phyloP scores from a whole-genome alignment of 441 rosid species.

The Macaranga tanarius region DNA sequence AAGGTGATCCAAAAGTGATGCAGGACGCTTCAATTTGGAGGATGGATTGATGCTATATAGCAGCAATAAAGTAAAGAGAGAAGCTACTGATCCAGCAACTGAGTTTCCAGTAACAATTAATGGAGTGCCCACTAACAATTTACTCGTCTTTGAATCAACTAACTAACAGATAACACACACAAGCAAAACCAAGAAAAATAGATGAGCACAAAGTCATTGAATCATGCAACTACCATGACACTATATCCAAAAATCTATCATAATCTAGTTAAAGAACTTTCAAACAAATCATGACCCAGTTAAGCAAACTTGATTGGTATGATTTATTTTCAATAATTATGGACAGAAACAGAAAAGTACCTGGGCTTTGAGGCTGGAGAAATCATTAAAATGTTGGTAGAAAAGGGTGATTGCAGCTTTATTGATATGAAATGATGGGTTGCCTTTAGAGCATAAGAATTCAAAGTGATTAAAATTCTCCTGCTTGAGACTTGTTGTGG shows the following conservation, averaged over 20 bases:
- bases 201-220: background rate
- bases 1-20: slow-evolving; percentile 68
- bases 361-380: slow-evolving; percentile 36
- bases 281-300: background rate
- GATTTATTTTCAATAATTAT: background rate
- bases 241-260: background rate
- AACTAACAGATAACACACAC: slow-evolving; percentile 7
- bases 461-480: slow-evolving; percentile 29
- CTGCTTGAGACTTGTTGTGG: slow-evolving; percentile 24
- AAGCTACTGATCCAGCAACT: slow-evolving; percentile 68
- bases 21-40: slow-evolving; percentile 38
- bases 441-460: slow-evolving; percentile 41
- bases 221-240: background rate
- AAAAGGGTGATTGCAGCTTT: slow-evolving; percentile 42
- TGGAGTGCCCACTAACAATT: slow-evolving; percentile 14
- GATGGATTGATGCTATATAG: slow-evolving; percentile 36
- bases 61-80: slow-evolving; percentile 64
- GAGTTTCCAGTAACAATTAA: slow-evolving; percentile 56
- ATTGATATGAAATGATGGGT: slow-evolving; percentile 41
- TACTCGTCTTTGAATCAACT: background rate
- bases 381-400: slow-evolving; percentile 18
- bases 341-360: slow-evolving; percentile 25
- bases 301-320: background rate
- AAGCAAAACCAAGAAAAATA: slow-evolving; percentile 3
- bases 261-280: background rate